A percentile compares a stretch with the other conserved stretches of the same genome.
phyloP scores from a whole-genome alignment of 2,329 filamentous ascomycete species.

The Sclerotinia borealis region DNA sequence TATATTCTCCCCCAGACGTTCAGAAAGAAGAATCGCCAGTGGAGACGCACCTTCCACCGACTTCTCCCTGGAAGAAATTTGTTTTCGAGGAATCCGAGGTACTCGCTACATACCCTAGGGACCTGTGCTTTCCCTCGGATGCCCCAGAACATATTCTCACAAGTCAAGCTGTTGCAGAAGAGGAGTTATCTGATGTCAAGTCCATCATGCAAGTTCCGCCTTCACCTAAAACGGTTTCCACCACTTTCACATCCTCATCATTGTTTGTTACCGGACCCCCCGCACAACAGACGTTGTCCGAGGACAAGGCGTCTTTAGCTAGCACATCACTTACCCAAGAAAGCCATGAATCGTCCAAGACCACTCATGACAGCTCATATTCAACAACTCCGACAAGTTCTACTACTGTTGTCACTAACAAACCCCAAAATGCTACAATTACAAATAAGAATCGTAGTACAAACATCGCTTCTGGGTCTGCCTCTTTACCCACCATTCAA shows the following conservation, averaged over 20 bases:
- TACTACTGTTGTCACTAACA: slow-evolving; percentile 14
- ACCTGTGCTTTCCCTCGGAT: slow-evolving; percentile 9
- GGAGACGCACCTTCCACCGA: not conserved
- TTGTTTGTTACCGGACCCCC: slow-evolving; percentile 3
- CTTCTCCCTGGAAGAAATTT: slow-evolving; percentile 2
- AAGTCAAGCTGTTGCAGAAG: not conserved
- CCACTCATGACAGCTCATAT: slow-evolving; percentile 12
- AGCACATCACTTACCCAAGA: not conserved
- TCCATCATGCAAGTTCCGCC: slow-evolving; percentile 4
- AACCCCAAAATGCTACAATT: slow-evolving; percentile 20
- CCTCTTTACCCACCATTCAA: slow-evolving; percentile 75
- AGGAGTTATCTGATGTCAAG: not conserved
- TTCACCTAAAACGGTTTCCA: slow-evolving; percentile 8
- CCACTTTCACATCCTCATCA: slow-evolving; percentile 6
- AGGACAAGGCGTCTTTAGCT: not conserved
- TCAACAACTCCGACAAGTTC: slow-evolving; percentile 10
- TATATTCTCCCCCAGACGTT: not conserved
- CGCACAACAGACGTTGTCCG: not conserved
- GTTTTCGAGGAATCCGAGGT: not conserved
- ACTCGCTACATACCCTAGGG: not conserved
- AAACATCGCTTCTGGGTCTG: slow-evolving; percentile 39
- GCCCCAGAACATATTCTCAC: slow-evolving; percentile 3
- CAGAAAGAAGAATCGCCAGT: not conserved
- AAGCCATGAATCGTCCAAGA: slow-evolving; percentile 7
- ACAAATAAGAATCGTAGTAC: slow-evolving; percentile 28